A percentile compares a stretch with the other conserved stretches of the same genome.
These are phyloP conservation scores for Domatiomyces globalis DNA, from an alignment of 2,329 filamentous ascomycete genomes.

Conservation along the genomic window DNA sequence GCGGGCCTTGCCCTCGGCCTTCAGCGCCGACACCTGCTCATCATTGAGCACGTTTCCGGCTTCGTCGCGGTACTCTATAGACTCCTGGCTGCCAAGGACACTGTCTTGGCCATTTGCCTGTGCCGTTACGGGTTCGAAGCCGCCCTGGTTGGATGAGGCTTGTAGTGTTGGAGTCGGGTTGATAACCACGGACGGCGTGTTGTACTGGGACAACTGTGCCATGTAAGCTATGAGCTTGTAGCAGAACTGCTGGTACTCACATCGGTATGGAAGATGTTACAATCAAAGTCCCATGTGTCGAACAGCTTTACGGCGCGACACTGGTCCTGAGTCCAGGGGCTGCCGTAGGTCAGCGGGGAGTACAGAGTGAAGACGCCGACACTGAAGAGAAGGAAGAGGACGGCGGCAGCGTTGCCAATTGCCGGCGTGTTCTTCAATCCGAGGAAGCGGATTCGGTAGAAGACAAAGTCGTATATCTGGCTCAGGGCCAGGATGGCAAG, in stretches of 20 bases:
- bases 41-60: constrained; percentile 76
- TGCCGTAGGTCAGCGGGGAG: constrained; percentile 81
- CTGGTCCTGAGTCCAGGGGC: constrained; percentile 77
- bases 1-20: constrained; percentile 68
- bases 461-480: constrained; percentile 76
- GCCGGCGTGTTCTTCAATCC: constrained; percentile 55
- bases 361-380: constrained; percentile 71
- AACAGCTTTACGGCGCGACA: constrained; percentile 82
- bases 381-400: constrained; percentile 59
- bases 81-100: constrained; percentile 48
- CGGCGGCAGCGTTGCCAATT: constrained; percentile 59
- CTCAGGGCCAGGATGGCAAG: constrained; percentile 83
- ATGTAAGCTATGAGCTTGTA: background rate
- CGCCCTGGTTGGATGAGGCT: constrained; percentile 8
- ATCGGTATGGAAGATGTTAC: constrained; percentile 75
- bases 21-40: constrained; percentile 64
- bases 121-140: constrained; percentile 1
- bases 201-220: constrained; percentile 25
- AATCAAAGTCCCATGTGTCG: constrained; percentile 91
- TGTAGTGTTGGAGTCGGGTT: constrained; percentile 9
- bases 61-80: constrained; percentile 87
- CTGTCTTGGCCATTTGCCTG: constrained; percentile 19
- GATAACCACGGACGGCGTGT: constrained; percentile 11
- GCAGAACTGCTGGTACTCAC: constrained; percentile 46
- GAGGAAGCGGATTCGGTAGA: constrained; percentile 55